A percentile compares a stretch with the other conserved stretches of the same genome.
These are phyloP conservation scores for Cytospora piceae DNA, from an alignment of 2,329 filamentous ascomycete species.

Conservation along the genomic window DNA sequence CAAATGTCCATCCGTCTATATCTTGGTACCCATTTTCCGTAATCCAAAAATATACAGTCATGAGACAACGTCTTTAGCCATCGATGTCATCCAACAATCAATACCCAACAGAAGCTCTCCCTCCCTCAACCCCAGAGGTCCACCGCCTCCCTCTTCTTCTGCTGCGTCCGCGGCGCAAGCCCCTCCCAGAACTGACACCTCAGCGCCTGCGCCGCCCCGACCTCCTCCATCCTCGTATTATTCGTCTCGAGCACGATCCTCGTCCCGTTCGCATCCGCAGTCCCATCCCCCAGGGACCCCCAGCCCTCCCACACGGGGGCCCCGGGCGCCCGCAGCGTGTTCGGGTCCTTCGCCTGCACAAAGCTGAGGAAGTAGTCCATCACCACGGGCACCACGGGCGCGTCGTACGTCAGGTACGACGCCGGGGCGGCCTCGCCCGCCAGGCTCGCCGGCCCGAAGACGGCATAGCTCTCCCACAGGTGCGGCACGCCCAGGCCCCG, in stretches of 20 bases:
- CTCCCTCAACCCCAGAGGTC: neutral
- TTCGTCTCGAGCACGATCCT: constrained; percentile 48
- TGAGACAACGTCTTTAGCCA: neutral
- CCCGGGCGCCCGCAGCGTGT: constrained; percentile 38
- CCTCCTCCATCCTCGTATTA: constrained; percentile 46
- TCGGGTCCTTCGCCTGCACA: constrained; percentile 50
- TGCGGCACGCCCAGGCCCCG: constrained; percentile 53
- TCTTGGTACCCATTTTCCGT: neutral
- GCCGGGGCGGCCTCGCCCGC: constrained; percentile 34
- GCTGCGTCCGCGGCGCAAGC: constrained; percentile 42
- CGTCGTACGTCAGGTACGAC: constrained; percentile 51
- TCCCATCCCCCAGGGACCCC: constrained; percentile 35
- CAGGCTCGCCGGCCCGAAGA: constrained; percentile 51
- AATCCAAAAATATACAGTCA: neutral
- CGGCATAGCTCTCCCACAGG: constrained; percentile 50
- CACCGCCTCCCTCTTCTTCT: constrained; percentile 32
- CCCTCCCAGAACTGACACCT: constrained; percentile 49
- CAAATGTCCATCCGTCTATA: constrained; percentile 2
- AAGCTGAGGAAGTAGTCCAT: constrained; percentile 58
- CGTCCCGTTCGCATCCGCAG: constrained; percentile 31
- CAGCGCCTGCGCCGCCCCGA: constrained; percentile 39
- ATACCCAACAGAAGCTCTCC: neutral
- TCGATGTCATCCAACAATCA: neutral
- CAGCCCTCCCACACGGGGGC: constrained; percentile 49
- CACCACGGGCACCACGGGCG: constrained; percentile 48